phyloP scores from a whole-genome alignment of 2,329 filamentous ascomycete species.

The Chrysosporium keratinophilum region DNA sequence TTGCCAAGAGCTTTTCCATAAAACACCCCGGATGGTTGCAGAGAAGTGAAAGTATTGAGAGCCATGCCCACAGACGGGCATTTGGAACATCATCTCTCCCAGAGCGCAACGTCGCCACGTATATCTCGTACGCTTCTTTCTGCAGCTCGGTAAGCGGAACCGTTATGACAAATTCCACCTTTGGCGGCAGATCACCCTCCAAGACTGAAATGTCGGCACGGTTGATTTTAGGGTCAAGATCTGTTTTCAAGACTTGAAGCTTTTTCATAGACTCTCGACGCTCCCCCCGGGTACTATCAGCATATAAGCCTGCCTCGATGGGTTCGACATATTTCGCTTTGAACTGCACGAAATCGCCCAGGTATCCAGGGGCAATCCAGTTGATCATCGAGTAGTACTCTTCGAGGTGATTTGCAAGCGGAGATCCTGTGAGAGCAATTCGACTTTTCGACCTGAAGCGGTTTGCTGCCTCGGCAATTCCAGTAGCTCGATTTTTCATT shows the following conservation, averaged over 20 bases:
- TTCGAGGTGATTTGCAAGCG: slow-evolving; percentile 68
- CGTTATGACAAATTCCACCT: slow-evolving; percentile 71
- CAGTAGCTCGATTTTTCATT: slow-evolving; percentile 56
- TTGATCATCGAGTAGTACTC: slow-evolving; percentile 84
- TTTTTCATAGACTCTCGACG: slow-evolving; percentile 53
- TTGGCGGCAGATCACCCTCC: slow-evolving; percentile 56
- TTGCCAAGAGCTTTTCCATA: slow-evolving; percentile 39
- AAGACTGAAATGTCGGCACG: slow-evolving; percentile 61
- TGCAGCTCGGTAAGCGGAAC: slow-evolving; percentile 61
- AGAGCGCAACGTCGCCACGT: slow-evolving; percentile 35
- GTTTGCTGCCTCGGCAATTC: slow-evolving; percentile 45
- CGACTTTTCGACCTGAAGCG: slow-evolving; percentile 57
- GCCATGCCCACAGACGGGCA: slow-evolving; percentile 45
- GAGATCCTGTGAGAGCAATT: slow-evolving; percentile 78
- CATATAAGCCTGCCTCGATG: slow-evolving; percentile 60
- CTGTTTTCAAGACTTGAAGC: slow-evolving; percentile 59
- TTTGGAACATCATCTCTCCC: slow-evolving; percentile 30
- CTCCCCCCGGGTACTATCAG: slow-evolving; percentile 49
- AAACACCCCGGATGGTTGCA: slow-evolving; percentile 51
- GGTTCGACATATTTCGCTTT: slow-evolving; percentile 57
- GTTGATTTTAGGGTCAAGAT: slow-evolving; percentile 67
- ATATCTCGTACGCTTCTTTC: slow-evolving; percentile 49
- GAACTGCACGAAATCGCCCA: slow-evolving; percentile 61
- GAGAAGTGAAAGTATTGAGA: slow-evolving; percentile 44
- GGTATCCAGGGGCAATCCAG: slow-evolving; percentile 71